Evolutionary conservation across 164 flowering plant genomes (phyloP).

Genomic region (Nelumbo lutea): DNA sequence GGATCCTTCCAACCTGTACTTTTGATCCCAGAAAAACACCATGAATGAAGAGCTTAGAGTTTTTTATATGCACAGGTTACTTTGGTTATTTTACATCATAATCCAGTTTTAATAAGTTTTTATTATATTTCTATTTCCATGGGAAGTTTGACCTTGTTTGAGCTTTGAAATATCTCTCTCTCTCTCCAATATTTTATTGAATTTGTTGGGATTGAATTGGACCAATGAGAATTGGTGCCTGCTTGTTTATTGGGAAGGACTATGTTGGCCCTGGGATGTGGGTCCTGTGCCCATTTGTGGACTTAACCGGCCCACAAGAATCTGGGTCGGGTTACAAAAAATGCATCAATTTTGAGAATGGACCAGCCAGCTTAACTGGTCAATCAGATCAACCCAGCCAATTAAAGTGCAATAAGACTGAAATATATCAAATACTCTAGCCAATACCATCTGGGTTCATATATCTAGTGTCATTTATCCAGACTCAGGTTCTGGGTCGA

Average conservation of each 20-base stretch:
- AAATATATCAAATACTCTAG: too few species aligned
- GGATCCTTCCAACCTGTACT: not conserved
- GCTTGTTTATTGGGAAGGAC: not conserved
- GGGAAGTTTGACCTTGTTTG: not conserved
- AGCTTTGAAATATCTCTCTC: not conserved
- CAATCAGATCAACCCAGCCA: too few species aligned
- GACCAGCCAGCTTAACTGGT: too few species aligned
- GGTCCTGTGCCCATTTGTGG: not conserved
- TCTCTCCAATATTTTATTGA: not conserved
- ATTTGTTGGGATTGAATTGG: not conserved
- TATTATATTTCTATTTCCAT: not conserved
- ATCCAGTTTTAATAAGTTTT: not conserved
- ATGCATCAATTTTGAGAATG: too few species aligned
- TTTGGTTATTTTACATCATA: not conserved
- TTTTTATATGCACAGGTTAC: not conserved
- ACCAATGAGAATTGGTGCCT: not conserved
- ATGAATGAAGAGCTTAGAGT: not conserved
- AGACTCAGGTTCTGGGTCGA: too few species aligned
- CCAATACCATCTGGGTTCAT: too few species aligned
- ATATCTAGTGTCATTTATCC: too few species aligned
- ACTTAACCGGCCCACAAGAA: too few species aligned
- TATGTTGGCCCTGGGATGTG: not conserved
- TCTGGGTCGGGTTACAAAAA: too few species aligned
- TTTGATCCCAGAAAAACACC: not conserved
- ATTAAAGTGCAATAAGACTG: too few species aligned